Evolutionary conservation across 371 early-diverging fungal genomes (phyloP), one percentile per base, ranked within the genome.

Genomic region (Mortierella polycephala): DNA sequence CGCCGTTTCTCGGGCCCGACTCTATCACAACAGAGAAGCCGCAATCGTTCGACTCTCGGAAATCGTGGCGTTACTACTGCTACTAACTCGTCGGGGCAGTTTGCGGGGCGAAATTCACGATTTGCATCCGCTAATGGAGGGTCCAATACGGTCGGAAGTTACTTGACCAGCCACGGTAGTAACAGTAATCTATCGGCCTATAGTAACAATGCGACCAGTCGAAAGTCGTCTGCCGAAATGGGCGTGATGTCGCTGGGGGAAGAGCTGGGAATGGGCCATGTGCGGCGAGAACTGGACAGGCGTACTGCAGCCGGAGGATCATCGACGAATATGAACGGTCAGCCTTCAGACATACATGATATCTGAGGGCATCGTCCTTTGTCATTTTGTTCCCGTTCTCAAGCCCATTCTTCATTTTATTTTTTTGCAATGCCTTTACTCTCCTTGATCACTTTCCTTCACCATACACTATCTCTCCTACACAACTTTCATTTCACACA

Each of bases 1-100:
- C 68, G 79, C 41, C 60, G 62, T 1, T 79, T 79, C 61, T 69
- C 67, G 0, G 79, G 79, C 0, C 79, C 79, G 1, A 79, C 79
- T 1, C 16, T 79, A 12, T 73, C 72, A 20, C 69, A 68, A 10
- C 65, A 68, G n/a, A 57, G 73, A 3, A 67, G 44, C 20, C 64
- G 60, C 18, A 23, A 60, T 9, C 57, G 65, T 18, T 53, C 49
- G n/a, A 46, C 60, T 10, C 18, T 50, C 7, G 23, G 13, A 2
- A 39, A 57, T 6, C 55, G 57, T 45, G 73, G 79, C 12, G 62
- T 79, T 63, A 79, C 79, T 1, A 79, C 79, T 1, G 79, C 79
- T 0, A 77, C 79, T 1, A 71, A 67, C 18, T 52, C 61, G 21
- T 45, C 13, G 10, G 51, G 57, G 8, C 61, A 56, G 11, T 47